phyloP scores from a whole-genome alignment of 2,329 filamentous ascomycete species.

The Botrytis byssoidea region DNA sequence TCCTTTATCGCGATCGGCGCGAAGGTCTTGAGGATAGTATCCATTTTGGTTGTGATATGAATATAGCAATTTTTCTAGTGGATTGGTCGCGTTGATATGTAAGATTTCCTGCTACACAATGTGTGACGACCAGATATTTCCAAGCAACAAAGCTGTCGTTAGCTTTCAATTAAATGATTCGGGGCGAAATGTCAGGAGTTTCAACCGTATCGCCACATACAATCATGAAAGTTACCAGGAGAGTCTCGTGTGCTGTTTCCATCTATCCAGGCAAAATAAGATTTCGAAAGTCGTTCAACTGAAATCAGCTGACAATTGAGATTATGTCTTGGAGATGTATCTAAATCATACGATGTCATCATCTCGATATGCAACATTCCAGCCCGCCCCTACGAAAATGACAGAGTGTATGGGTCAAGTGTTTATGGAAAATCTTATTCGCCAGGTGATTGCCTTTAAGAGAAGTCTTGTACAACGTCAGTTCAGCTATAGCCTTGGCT shows the following conservation, averaged over 20 bases:
- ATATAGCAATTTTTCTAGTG: neutral
- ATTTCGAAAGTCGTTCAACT: neutral
- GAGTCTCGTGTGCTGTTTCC: neutral
- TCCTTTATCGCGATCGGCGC: conserved; percentile 21
- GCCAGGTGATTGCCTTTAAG: neutral
- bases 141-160: neutral
- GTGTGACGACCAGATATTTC: neutral
- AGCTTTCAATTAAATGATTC: neutral
- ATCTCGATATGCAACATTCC: neutral
- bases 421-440: neutral
- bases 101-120: neutral
- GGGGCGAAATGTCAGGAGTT: neutral
- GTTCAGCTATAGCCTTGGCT: neutral
- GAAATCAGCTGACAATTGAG: conserved; percentile 1
- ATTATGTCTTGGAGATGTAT: neutral
- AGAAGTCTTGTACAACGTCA: neutral
- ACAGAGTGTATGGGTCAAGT: neutral
- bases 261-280: neutral
- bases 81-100: neutral
- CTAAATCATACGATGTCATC: neutral
- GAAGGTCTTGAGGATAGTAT: conserved; percentile 22
- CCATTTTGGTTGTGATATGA: neutral
- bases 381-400: neutral
- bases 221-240: neutral
- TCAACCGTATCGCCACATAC: neutral